phyloP scores from a whole-genome alignment of 176 grass and related monocot species.

The Ampelocalamus luodianensis region DNA sequence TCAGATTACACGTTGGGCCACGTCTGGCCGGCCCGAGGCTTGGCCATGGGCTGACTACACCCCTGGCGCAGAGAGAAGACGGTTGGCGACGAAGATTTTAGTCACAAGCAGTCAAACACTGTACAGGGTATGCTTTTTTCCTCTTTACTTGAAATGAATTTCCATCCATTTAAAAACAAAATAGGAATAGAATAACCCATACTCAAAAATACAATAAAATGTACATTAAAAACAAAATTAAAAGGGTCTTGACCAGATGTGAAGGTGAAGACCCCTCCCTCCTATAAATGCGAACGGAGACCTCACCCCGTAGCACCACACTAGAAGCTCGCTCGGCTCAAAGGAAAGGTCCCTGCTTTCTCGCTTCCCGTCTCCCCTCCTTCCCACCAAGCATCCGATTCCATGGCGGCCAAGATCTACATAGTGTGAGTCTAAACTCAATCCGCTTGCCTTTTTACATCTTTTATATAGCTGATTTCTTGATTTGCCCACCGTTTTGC shows the following conservation, averaged over 20 bases:
- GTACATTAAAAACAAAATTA: neutral
- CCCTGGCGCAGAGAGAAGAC: no score
- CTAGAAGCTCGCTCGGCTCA: neutral
- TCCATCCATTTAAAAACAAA: neutral
- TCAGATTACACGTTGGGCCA: no score
- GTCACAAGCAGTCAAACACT: no score
- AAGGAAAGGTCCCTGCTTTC: neutral
- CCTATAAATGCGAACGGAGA: neutral
- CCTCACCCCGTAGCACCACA: neutral
- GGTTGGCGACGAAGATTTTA: no score
- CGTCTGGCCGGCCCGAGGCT: no score
- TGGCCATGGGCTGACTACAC: no score
- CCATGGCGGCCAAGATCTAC: slow-evolving; percentile 45
- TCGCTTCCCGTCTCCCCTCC: neutral
- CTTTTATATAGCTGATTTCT: neutral
- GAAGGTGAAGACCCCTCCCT: neutral
- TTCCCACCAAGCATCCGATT: neutral
- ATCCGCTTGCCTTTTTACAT: neutral
- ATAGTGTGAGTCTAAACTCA: slow-evolving; percentile 33
- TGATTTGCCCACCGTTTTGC: neutral
- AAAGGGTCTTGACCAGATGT: neutral
- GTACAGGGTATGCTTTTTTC: no score
- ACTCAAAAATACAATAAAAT: neutral
- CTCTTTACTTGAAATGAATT: no score
- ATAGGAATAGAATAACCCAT: neutral